These are phyloP conservation scores for Clarkia xantiana DNA, from an alignment of 345 rosid genomes.

Conservation along the genomic window DNA sequence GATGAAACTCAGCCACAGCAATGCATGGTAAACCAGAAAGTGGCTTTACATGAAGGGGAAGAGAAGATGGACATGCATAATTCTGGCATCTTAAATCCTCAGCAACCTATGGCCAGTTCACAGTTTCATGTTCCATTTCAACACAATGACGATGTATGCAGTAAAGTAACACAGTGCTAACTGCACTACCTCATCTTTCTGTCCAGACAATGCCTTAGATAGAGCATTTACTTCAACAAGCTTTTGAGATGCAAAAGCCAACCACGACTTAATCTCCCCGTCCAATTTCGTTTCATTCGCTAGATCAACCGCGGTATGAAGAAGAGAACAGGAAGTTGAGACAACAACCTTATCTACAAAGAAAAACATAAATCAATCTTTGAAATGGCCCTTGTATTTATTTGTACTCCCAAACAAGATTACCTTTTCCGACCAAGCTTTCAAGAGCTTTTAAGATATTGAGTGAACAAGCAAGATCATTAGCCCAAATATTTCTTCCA, in stretches of 20 bases:
- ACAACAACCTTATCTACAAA: slow-evolving; percentile 73
- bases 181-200: slow-evolving; percentile 55
- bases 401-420: background rate
- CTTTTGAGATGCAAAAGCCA: slow-evolving; percentile 95
- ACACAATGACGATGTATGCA: too few relatives aligned
- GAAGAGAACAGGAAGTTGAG: slow-evolving; percentile 94
- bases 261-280: slow-evolving; percentile 83
- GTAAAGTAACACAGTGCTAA: background rate
- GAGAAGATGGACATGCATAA: too few relatives aligned
- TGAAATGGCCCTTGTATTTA: background rate
- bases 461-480: slow-evolving; percentile 75
- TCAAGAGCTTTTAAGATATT: slow-evolving; percentile 42
- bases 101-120: too few relatives aligned
- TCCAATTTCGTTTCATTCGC: slow-evolving; percentile 81
- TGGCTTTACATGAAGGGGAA: too few relatives aligned
- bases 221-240: slow-evolving; percentile 84
- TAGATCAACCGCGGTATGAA: slow-evolving; percentile 92
- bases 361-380: background rate
- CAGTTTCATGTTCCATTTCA: too few relatives aligned
- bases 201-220: slow-evolving; percentile 82
- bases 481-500: slow-evolving; percentile 97
- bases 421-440: slow-evolving; percentile 76
- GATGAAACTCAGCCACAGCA: too few relatives aligned
- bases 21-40: too few relatives aligned
- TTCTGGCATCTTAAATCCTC: too few relatives aligned